These are phyloP conservation scores for Alectoria sarmentosa DNA, from an alignment of 495 filamentous ascomycete species.

Conservation along the genomic window DNA sequence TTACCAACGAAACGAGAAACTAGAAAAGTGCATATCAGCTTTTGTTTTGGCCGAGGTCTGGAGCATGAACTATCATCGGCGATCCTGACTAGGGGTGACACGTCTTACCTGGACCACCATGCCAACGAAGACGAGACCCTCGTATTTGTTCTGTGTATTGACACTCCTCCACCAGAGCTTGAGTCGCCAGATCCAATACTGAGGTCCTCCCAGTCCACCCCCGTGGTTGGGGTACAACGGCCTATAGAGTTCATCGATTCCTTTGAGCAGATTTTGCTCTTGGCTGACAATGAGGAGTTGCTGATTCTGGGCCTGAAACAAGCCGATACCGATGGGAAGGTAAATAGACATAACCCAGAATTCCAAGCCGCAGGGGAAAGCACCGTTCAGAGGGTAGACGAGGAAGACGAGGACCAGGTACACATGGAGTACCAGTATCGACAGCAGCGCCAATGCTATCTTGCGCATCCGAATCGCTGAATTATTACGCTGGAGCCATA, in stretches of 20 bases:
- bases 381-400: constrained; percentile 51
- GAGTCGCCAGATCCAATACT: constrained; percentile 26
- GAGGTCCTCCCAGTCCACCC: constrained; percentile 11
- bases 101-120: constrained; percentile 44
- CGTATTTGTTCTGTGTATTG: constrained; percentile 23
- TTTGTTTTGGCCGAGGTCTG: neutral
- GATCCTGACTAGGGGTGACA: neutral
- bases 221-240: constrained; percentile 8
- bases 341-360: constrained; percentile 71
- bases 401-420: constrained; percentile 56
- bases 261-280: constrained; percentile 39
- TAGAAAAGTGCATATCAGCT: constrained; percentile 19
- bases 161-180: constrained; percentile 24
- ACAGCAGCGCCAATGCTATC: constrained; percentile 49
- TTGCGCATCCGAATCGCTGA: constrained; percentile 59
- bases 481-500: constrained; percentile 47
- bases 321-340: constrained; percentile 60
- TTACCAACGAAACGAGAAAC: constrained; percentile 51
- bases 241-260: constrained; percentile 18
- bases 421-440: constrained; percentile 54
- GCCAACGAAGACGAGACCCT: constrained; percentile 38
- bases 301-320: constrained; percentile 63
- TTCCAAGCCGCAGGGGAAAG: constrained; percentile 50
- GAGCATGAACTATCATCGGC: neutral
- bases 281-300: constrained; percentile 59